Evolutionary conservation across 1,284 basidiomycete genomes (phyloP).

Genomic region (Melampsora americana): DNA sequence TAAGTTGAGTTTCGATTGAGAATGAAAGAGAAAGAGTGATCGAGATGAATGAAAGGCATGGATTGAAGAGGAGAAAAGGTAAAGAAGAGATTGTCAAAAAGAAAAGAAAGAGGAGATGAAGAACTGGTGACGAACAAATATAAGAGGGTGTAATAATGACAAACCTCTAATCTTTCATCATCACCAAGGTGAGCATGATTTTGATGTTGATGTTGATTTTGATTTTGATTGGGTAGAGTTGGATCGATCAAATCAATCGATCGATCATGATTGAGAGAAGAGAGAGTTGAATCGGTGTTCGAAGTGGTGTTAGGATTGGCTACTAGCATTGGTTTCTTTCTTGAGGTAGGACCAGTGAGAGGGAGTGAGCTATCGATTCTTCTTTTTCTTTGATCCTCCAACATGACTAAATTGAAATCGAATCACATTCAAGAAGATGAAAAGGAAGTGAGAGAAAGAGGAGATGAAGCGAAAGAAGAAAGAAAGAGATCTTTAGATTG

Average conservation of each 20-base stretch:
- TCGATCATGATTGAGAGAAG: neutral
- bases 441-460: neutral
- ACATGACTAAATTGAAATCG: slow-evolving; percentile 5
- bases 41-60: neutral
- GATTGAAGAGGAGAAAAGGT: neutral
- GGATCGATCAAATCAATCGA: neutral
- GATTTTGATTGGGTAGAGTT: too few species aligned
- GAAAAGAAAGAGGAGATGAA: neutral
- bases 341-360: slow-evolving; percentile 16
- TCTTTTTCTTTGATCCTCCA: slow-evolving; percentile 44
- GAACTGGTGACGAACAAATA: neutral
- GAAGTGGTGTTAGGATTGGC: neutral
- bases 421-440: neutral
- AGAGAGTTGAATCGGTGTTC: too few species aligned
- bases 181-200: neutral
- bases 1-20: slow-evolving; percentile 15
- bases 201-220: neutral
- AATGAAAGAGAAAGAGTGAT: slow-evolving; percentile 5
- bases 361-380: slow-evolving; percentile 30
- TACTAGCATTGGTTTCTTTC: slow-evolving; percentile 43
- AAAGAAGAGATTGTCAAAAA: neutral
- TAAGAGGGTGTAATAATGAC: neutral
- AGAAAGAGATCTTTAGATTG: neutral
- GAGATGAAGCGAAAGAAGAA: neutral
- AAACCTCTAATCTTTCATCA: slow-evolving; percentile 3